Evolutionary conservation across 2,329 filamentous ascomycete species (phyloP).

Genomic region (Cylindrodendrum hubeiense): DNA sequence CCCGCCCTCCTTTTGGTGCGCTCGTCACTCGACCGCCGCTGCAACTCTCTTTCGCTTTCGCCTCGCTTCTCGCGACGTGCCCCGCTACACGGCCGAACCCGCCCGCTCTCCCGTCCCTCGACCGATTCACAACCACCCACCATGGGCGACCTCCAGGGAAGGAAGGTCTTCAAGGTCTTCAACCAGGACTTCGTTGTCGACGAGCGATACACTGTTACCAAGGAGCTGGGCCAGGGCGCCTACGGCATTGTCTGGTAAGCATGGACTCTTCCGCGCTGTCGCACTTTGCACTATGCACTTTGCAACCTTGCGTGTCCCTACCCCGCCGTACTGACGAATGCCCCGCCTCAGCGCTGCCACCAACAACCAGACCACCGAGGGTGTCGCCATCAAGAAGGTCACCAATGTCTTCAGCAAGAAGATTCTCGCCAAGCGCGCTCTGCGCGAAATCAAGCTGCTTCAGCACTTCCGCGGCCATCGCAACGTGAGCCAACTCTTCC

Average conservation of each 20-base stretch:
- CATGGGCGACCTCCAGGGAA: conserved; percentile 61
- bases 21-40: conserved; percentile 4
- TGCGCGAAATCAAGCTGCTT: conserved; percentile 98
- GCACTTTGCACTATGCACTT: conserved; percentile 6
- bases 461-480: conserved; percentile 96
- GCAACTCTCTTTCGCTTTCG: neutral
- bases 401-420: conserved; percentile 99
- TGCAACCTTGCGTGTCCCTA: conserved; percentile 33
- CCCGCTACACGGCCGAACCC: conserved; percentile 32
- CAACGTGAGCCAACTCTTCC: conserved; percentile 70
- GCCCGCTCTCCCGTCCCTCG: conserved; percentile 21
- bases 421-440: conserved; percentile 96
- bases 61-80: conserved; percentile 23
- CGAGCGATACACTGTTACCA: conserved; percentile 97
- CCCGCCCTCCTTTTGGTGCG: neutral
- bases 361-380: conserved; percentile 90
- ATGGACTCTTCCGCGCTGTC: conserved; percentile 11
- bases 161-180: conserved; percentile 99
- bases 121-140: conserved; percentile 26
- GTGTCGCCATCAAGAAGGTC: conserved; percentile 99
- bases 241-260: conserved; percentile 97
- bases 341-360: conserved; percentile 79
- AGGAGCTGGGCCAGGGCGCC: conserved; percentile 97
- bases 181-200: conserved; percentile 99
- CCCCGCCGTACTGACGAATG: conserved; percentile 47